Base-by-base conservation (phyloP, 176 grass and related monocot genomes). In the Bothriochloa decipiens region DNA sequence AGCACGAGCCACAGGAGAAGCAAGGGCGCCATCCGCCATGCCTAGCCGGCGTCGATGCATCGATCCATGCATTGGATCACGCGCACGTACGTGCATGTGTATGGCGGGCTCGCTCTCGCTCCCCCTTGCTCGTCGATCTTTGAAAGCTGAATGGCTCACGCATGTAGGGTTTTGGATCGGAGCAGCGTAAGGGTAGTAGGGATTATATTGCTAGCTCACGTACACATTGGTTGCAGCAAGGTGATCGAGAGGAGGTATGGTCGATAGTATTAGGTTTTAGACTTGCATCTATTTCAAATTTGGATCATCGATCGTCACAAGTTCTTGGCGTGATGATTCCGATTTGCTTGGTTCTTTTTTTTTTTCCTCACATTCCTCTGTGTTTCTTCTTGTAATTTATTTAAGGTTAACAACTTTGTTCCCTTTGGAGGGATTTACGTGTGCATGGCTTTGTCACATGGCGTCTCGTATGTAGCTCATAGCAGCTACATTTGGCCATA, bases 151-250 rank as follows among this genome's bases (percentile, higher is more conserved):
- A 78, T 65, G 78, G 73, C n/a, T 58, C 74, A 67, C 27, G 46
- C 50, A 69, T 82, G 74, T 91, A 87, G 85, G 89, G 85, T 91
- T 91, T 91, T 81, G 85, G 80, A 70, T 91, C 76, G 85, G 80
- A 70, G 43, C 75, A 70, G 74, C 77, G 37, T 80, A 84, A 85
- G 70, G 43, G 74, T 80, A 80, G 89, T 87, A 87, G 89, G 81
- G 68, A 75, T 83, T 40, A 40, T 40, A 42, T 42, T 72, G 85
- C 28, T 87, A 66, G 85, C 27, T 83, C 65, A 87, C 33, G 72
- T 77, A 77, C 47, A 72, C 84, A 74, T 83, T 81, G 77, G 81
- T 84, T 84, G 70, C 80, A 72, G 41, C 64, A 36, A 76, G 47
- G 11, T 36, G 82, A 74, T 79, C 75, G 57, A 58, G 11, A 68